These are phyloP conservation scores for Boletus pseudo-olivaceus DNA, from an alignment of 768 basidiomycete species.

Conservation along the genomic window DNA sequence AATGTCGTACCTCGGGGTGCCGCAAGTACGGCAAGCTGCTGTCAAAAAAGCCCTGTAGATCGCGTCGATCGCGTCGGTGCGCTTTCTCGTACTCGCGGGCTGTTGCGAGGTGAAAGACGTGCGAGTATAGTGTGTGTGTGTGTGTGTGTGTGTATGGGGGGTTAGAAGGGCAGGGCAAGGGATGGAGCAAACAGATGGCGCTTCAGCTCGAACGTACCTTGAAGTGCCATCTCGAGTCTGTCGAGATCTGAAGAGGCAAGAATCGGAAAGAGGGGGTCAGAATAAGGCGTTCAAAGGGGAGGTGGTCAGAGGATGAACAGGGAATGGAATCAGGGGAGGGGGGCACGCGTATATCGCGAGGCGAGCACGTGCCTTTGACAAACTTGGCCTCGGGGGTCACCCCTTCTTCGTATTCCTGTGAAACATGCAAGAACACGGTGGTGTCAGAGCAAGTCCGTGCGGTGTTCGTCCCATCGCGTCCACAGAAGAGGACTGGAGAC, in stretches of 20 bases:
- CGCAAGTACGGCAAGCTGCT: conserved; percentile 68
- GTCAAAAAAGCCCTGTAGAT: conserved; percentile 77
- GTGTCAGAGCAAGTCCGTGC: not conserved
- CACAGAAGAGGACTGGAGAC: not conserved
- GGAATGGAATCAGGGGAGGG: not conserved
- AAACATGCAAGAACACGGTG: not conserved
- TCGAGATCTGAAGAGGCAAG: conserved; percentile 63
- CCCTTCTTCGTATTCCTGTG: conserved; percentile 81
- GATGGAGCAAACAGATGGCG: not conserved
- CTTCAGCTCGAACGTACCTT: conserved; percentile 45
- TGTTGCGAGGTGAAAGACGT: conserved; percentile 22
- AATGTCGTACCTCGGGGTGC: conserved; percentile 68
- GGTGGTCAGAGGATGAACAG: not conserved
- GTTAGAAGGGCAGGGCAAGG: not conserved
- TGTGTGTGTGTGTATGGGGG: too few species aligned
- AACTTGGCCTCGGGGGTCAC: conserved; percentile 73
- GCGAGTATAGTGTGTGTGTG: not conserved
- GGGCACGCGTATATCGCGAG: not conserved
- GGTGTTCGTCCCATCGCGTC: not conserved
- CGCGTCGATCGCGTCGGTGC: conserved; percentile 37
- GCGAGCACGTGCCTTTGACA: conserved; percentile 64
- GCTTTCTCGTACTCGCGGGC: conserved; percentile 72
- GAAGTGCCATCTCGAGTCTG: conserved; percentile 82
- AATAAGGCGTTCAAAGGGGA: not conserved
- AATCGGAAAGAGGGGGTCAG: not conserved